Percentiles rank a stretch among this genome's conserved stretches.
These are phyloP conservation scores for Dryadomyces quercus-mongolicae DNA, from an alignment of 2,329 filamentous ascomycete genomes.

Conservation along the genomic window DNA sequence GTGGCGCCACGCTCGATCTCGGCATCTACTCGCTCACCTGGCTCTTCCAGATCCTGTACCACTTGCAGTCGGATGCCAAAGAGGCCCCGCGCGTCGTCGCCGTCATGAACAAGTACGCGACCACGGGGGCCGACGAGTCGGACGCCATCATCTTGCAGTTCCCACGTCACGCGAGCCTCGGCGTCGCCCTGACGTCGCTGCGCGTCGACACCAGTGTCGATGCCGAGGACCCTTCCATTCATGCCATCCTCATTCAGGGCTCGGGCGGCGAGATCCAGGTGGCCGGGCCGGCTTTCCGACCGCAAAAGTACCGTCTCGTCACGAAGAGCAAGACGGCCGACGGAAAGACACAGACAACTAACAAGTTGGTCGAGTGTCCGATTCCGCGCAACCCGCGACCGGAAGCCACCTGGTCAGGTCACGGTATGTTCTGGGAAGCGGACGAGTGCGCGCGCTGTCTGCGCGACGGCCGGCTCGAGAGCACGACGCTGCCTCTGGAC, in stretches of 20 bases:
- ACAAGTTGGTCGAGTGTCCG: constrained; percentile 33
- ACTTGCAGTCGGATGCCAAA: constrained; percentile 56
- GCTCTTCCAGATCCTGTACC: constrained; percentile 83
- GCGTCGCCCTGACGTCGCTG: constrained; percentile 56
- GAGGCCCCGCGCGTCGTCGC: constrained; percentile 56
- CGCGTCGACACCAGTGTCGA: constrained; percentile 52
- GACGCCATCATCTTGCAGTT: constrained; percentile 72
- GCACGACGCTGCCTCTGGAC: constrained; percentile 53
- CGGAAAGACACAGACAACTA: not conserved
- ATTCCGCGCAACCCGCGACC: constrained; percentile 36
- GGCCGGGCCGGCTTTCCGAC: constrained; percentile 57
- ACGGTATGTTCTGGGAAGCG: constrained; percentile 63
- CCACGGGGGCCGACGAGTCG: constrained; percentile 63
- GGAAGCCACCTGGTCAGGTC: constrained; percentile 36
- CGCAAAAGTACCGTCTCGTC: constrained; percentile 53
- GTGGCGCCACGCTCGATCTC: constrained; percentile 71
- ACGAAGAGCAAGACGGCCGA: constrained; percentile 24
- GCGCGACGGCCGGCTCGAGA: constrained; percentile 66
- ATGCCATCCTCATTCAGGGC: constrained; percentile 70
- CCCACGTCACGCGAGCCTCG: constrained; percentile 55
- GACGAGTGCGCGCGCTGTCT: constrained; percentile 34
- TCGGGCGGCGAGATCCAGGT: constrained; percentile 75
- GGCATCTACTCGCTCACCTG: constrained; percentile 84
- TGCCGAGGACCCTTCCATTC: constrained; percentile 43
- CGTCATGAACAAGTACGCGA: constrained; percentile 57